Evolutionary conservation across 2,329 filamentous ascomycete species (phyloP).

Genomic region (Calonectria henricotiae): DNA sequence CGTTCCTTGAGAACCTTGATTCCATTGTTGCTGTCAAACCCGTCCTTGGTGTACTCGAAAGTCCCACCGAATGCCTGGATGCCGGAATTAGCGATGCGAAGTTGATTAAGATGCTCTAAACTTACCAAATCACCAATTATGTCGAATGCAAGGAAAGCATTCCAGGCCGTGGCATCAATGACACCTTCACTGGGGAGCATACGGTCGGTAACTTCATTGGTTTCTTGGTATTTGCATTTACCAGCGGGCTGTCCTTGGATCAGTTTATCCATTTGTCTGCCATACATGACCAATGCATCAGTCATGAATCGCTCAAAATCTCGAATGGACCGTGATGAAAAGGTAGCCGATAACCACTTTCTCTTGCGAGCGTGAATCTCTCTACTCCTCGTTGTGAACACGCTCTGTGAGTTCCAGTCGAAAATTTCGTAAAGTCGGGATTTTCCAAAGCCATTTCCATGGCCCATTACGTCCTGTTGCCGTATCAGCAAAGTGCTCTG

Average conservation of each 20-base stretch:
- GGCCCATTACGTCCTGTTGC: slow-evolving; percentile 5
- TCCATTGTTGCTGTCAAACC: slow-evolving; percentile 9
- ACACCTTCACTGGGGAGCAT: neutral
- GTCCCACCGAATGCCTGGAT: slow-evolving; percentile 4
- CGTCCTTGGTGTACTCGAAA: slow-evolving; percentile 10
- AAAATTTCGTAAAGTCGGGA: neutral
- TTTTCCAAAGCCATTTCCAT: slow-evolving; percentile 1
- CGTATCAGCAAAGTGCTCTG: neutral
- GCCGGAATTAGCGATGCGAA: neutral
- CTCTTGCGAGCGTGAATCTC: neutral
- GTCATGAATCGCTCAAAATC: slow-evolving; percentile 13
- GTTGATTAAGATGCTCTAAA: too few species aligned
- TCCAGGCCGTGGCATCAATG: slow-evolving; percentile 13
- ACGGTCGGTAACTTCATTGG: neutral
- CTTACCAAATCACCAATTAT: slow-evolving; percentile 13
- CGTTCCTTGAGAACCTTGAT: slow-evolving; percentile 11
- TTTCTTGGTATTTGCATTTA: neutral
- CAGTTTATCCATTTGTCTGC: neutral
- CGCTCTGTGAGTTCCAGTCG: slow-evolving; percentile 8
- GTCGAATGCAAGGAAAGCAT: slow-evolving; percentile 1
- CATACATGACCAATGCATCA: slow-evolving; percentile 10
- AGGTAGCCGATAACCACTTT: slow-evolving; percentile 4
- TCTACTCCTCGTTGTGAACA: neutral
- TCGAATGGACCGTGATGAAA: slow-evolving; percentile 1
- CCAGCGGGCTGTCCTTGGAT: neutral